Percentiles rank a stretch among this genome's conserved stretches.
phyloP scores from a whole-genome alignment of 805 yeast species.

The Saturnispora gosingensis region DNA sequence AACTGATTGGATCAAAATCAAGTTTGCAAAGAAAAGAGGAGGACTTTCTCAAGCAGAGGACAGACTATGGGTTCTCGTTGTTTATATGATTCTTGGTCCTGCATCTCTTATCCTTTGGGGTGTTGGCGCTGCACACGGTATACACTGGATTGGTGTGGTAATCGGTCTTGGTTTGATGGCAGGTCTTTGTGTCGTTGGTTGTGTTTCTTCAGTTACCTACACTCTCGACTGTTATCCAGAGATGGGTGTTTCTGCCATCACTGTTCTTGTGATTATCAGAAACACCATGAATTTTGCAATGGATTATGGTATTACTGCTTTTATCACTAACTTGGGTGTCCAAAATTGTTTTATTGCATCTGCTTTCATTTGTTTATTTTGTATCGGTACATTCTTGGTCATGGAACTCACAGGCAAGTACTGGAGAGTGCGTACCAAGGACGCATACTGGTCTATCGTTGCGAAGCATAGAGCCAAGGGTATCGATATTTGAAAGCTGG shows the following conservation, averaged over 20 bases:
- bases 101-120: conserved; percentile 54
- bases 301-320: conserved; percentile 52
- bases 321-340: conserved; percentile 43
- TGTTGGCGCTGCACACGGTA: conserved; percentile 46
- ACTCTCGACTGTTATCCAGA: conserved; percentile 49
- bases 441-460: conserved; percentile 29
- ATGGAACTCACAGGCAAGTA: conserved; percentile 30
- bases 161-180: conserved; percentile 50
- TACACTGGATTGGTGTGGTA: conserved; percentile 48
- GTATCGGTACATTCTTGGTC: conserved; percentile 36
- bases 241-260: conserved; percentile 44
- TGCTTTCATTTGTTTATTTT: conserved; percentile 41
- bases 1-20: conserved; percentile 42
- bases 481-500: not conserved
- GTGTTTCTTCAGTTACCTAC: conserved; percentile 43
- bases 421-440: conserved; percentile 30
- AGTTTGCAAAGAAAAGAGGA: conserved; percentile 37
- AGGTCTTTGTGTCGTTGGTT: conserved; percentile 45
- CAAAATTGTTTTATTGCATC: conserved; percentile 50
- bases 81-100: conserved; percentile 43
- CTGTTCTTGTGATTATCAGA: conserved; percentile 46
- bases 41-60: conserved; percentile 52
- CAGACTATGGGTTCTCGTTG: conserved; percentile 41
- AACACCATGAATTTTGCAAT: conserved; percentile 52
- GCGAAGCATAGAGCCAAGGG: conserved; percentile 21